These are phyloP conservation scores for Bathelium albidoporum DNA, from an alignment of 495 filamentous ascomycete genomes.

Conservation along the genomic window DNA sequence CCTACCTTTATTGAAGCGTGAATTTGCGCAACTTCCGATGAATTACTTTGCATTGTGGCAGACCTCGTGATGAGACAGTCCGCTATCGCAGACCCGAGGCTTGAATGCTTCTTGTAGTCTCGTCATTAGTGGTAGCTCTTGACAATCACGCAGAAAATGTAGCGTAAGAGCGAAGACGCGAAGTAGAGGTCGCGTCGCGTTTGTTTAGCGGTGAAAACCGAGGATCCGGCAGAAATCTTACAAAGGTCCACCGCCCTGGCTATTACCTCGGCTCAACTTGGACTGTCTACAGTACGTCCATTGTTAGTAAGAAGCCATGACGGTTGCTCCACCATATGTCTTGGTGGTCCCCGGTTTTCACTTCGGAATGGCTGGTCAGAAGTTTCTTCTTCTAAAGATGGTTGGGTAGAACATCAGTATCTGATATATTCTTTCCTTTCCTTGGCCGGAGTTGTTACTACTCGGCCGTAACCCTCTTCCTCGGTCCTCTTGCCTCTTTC, in stretches of 20 bases:
- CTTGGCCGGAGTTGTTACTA: not conserved
- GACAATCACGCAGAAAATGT: not conserved
- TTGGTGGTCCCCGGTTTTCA: not conserved
- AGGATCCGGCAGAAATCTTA: not conserved
- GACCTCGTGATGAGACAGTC: no score
- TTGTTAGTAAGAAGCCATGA: not conserved
- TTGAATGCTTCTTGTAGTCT: no score
- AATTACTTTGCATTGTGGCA: not conserved
- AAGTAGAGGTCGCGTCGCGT: not conserved
- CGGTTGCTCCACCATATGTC: not conserved
- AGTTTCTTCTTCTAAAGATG: not conserved
- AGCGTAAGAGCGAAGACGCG: not conserved
- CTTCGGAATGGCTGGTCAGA: not conserved
- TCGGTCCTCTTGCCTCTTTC: slow-evolving; percentile 6
- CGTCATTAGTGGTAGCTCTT: no score
- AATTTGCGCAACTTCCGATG: not conserved
- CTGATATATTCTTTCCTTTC: not conserved
- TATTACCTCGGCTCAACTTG: not conserved
- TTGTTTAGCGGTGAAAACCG: not conserved
- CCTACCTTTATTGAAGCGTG: not conserved
- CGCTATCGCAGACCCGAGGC: no score
- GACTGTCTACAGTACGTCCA: not conserved
- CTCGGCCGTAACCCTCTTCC: not conserved
- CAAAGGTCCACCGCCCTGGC: not conserved
- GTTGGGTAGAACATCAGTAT: not conserved